These are phyloP conservation scores for Colletotrichum tamarilloi DNA, from an alignment of 2,329 filamentous ascomycete genomes.

Conservation along the genomic window DNA sequence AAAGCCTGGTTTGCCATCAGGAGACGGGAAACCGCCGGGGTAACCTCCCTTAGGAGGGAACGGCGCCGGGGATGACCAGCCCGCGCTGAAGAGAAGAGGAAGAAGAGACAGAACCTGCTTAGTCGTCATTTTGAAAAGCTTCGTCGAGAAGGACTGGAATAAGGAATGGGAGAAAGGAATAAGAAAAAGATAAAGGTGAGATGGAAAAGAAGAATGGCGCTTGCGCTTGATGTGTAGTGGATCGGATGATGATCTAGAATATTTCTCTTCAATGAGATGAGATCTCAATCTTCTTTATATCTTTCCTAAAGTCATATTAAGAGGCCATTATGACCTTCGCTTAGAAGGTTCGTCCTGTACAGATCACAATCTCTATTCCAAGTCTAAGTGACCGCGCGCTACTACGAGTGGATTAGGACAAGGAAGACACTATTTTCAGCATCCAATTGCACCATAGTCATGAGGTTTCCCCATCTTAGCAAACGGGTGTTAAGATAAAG, in stretches of 20 bases:
- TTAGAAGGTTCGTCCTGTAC: slow-evolving; percentile 11
- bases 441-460: slow-evolving; percentile 2
- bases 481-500: not conserved
- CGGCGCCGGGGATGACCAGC: slow-evolving; percentile 19
- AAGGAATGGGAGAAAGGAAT: not conserved
- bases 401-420: slow-evolving; percentile 13
- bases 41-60: not conserved
- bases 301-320: not conserved
- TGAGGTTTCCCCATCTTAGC: slow-evolving; percentile 4
- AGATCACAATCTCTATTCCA: not conserved
- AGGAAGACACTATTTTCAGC: slow-evolving; percentile 16
- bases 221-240: not conserved
- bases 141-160: not conserved
- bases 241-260: slow-evolving; percentile 1
- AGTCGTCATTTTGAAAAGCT: slow-evolving; percentile 23
- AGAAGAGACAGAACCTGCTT: slow-evolving; percentile 26
- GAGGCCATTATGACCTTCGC: not conserved
- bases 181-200: not conserved
- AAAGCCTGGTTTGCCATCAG: slow-evolving; percentile 2
- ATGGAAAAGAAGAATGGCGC: not conserved
- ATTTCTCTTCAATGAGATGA: not conserved
- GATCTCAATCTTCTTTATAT: slow-evolving; percentile 13
- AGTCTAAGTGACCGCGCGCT: not conserved
- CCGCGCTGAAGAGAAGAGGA: slow-evolving; percentile 24
- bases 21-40: not conserved